Evolutionary conservation across 1,284 basidiomycete species (phyloP), one percentile per base, ranked within the genome.

Genomic region (Puccinia brachypodii): DNA sequence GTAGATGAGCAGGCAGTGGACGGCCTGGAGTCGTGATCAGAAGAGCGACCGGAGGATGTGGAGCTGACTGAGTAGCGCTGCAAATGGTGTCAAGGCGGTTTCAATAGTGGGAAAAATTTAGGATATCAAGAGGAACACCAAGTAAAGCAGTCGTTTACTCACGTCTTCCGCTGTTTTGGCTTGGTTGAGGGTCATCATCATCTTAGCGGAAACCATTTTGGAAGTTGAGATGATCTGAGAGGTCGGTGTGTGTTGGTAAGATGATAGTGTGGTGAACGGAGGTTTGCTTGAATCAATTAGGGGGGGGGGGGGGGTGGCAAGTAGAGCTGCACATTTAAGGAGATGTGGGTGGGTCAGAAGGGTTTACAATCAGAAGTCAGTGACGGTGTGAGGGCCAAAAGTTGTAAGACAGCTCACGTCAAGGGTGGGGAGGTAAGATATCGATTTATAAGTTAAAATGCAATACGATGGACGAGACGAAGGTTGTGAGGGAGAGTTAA

Each of bases 1-100:
- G 33, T 60, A 31, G 73, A 75, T 22, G 73, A 75, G 44, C 73
- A 75, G 22, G 56, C 73, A n/a, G 50, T 58, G 22, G 50, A 75
- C 11, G 53, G 73, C 6, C 73, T 9, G 7, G 73, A 75, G 8
- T 72, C 69, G 3, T 33, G 31, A 13, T 72, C 69, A n/a, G 47
- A 16, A 28, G 31, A 50, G 40, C 25, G 47, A 3, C 11, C 16
- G 28, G 69, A 72, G 19, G 69, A 72, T 16, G 47, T 4, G 2
- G 69, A 53, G 60, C 60, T 62, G 60, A 62, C 31, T 2, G 31
- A 62, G 56, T 60, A 60, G 31, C 56, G 56, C 56, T 60, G 56
- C 3, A 28, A 60, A 60, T 11, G 9, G 9, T 13, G 22, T 14
- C n/a, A n/a, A n/a, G n/a, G n/a, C n/a, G n/a, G n/a, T n/a, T n/a